Evolutionary conservation across 2,329 filamentous ascomycete genomes (phyloP).

Genomic region (Botrytis fragariae): DNA sequence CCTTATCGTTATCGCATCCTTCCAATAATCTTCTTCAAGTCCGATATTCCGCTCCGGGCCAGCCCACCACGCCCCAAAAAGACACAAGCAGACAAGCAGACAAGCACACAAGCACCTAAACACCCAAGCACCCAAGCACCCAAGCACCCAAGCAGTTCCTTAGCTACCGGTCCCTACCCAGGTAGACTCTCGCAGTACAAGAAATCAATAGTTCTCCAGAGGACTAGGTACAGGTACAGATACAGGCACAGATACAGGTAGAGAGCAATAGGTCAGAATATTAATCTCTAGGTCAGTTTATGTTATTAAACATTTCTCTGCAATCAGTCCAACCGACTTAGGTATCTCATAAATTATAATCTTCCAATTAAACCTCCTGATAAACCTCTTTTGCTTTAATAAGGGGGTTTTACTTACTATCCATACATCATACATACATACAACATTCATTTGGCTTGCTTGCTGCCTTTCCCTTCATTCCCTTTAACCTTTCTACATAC

Average conservation of each 20-base stretch:
- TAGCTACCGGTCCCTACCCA: background rate
- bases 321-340: background rate
- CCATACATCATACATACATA: background rate
- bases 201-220: background rate
- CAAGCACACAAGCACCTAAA: too few species aligned
- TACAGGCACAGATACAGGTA: background rate
- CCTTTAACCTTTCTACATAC: background rate
- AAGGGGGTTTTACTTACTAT: background rate
- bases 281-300: background rate
- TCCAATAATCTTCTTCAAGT: background rate
- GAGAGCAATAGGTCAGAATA: background rate
- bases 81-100: background rate
- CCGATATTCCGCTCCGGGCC: slow-evolving; percentile 1
- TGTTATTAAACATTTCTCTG: background rate
- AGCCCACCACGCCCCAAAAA: background rate
- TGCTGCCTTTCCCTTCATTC: background rate
- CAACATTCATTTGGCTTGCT: background rate
- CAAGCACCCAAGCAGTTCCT: background rate
- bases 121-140: background rate
- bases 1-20: background rate
- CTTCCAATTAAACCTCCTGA: background rate
- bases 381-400: background rate
- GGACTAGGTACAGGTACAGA: too few species aligned
- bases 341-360: background rate
- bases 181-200: background rate